Conservation (phyloP, 1,284 basidiomycete genomes). For the Cryptococcus wingfieldii region DNA sequence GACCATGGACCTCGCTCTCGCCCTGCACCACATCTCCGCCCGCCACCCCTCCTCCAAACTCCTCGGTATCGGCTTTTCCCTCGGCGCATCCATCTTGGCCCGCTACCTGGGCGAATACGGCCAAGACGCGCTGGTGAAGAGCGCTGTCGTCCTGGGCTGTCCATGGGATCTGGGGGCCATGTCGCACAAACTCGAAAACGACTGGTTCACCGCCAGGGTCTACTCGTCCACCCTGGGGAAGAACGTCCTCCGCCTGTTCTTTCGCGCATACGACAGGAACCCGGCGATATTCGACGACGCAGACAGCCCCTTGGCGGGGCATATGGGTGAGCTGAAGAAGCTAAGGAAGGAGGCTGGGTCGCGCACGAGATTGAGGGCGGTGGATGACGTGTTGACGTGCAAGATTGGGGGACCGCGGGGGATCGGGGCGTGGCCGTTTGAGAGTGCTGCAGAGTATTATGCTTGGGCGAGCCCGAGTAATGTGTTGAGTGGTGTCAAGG, state of each 20-base stretch:
- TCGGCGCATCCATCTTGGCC: slow-evolving; percentile 90
- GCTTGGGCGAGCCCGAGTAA: slow-evolving; percentile 55
- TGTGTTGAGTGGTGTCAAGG: slow-evolving; percentile 38
- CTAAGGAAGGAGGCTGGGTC: slow-evolving; percentile 13
- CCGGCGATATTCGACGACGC: slow-evolving; percentile 25
- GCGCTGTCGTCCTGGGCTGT: slow-evolving; percentile 74
- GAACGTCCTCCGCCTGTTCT: slow-evolving; percentile 68
- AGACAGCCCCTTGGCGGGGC: slow-evolving; percentile 10
- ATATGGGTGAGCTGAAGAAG: slow-evolving; percentile 18
- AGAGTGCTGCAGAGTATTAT: slow-evolving; percentile 77
- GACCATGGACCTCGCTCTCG: slow-evolving; percentile 79
- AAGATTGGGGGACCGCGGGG: slow-evolving; percentile 70
- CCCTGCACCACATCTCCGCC: slow-evolving; percentile 69
- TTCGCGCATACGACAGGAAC: slow-evolving; percentile 55
- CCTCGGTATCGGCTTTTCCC: slow-evolving; percentile 84
- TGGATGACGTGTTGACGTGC: slow-evolving; percentile 61
- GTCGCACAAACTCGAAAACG: slow-evolving; percentile 54
- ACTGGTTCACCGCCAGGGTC: slow-evolving; percentile 63
- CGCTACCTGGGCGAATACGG: slow-evolving; percentile 87
- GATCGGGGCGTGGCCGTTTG: slow-evolving; percentile 64
- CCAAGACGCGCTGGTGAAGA: slow-evolving; percentile 65
- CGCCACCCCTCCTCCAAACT: slow-evolving; percentile 75
- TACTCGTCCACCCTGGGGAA: slow-evolving; percentile 80
- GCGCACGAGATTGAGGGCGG: slow-evolving; percentile 22
- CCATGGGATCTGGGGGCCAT: slow-evolving; percentile 47